Evolutionary conservation across 2,329 filamentous ascomycete genomes (phyloP).

Genomic region (Furcasterigmium furcatum): DNA sequence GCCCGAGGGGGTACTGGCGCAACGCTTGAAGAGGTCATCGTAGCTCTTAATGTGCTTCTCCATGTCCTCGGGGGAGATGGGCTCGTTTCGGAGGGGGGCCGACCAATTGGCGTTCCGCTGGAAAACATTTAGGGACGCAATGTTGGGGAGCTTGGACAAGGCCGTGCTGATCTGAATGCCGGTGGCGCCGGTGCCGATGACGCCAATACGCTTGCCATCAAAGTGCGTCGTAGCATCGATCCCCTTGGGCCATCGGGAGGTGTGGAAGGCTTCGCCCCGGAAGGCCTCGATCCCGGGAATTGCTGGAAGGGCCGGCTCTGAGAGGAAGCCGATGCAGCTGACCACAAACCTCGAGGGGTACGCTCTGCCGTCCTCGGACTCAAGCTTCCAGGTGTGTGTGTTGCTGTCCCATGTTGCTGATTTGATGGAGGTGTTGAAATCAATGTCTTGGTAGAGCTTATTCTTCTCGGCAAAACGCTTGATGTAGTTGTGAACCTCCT

Average conservation of each 20-base stretch:
- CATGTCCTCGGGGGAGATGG: conserved; percentile 13
- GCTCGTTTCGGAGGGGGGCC: conserved; percentile 18
- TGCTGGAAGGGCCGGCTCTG: conserved; percentile 26
- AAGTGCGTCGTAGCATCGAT: conserved; percentile 8
- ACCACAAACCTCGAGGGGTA: conserved; percentile 21
- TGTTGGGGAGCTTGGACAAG: conserved; percentile 14
- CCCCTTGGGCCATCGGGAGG: conserved; percentile 13
- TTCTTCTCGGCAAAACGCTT: conserved; percentile 31
- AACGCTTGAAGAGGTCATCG: conserved; percentile 22
- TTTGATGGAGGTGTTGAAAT: conserved; percentile 22
- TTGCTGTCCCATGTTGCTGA: conserved; percentile 21
- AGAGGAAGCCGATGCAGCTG: conserved; percentile 18
- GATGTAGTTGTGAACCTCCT: conserved; percentile 34
- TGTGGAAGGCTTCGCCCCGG: conserved; percentile 12
- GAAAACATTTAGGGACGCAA: conserved; percentile 28
- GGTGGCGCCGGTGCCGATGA: conserved; percentile 28
- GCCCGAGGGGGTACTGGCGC: conserved; percentile 19
- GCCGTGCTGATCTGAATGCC: conserved; percentile 25
- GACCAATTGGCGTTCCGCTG: conserved; percentile 24
- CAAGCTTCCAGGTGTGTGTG: conserved; percentile 20
- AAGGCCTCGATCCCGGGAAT: conserved; percentile 20
- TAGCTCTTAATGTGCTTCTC: conserved; percentile 14
- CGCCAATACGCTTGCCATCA: conserved; percentile 19
- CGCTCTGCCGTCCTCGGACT: conserved; percentile 16
- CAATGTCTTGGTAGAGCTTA: conserved; percentile 26